A percentile compares a stretch with the other conserved stretches of the same genome.
Evolutionary conservation across 306 rosid genomes (phyloP).

Genomic region (Dryas octopetala): DNA sequence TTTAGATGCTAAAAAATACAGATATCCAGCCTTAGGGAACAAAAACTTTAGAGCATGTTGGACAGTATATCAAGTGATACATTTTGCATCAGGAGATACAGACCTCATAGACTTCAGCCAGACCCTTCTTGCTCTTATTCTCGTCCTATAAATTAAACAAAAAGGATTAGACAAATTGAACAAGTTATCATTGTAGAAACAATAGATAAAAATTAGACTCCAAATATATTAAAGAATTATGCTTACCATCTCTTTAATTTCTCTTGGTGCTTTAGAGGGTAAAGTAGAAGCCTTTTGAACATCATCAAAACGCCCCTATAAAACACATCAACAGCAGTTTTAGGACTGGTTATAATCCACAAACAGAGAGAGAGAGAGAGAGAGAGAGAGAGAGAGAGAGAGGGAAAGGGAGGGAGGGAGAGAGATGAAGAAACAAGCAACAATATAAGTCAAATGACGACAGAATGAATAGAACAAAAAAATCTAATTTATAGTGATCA

Average conservation of each 20-base stretch:
- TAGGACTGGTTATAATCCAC: background rate
- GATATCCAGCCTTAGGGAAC: background rate
- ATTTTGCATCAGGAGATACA: conserved; percentile 32
- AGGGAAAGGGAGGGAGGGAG: too few relatives aligned
- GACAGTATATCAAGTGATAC: conserved; percentile 19
- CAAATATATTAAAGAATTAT: conserved; percentile 25
- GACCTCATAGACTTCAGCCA: conserved; percentile 92
- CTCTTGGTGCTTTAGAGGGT: conserved; percentile 69
- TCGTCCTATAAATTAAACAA: conserved; percentile 61
- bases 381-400: too few relatives aligned
- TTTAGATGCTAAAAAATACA: background rate
- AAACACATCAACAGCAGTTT: conserved; percentile 23
- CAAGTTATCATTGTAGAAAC: conserved; percentile 20
- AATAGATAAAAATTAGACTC: conserved; percentile 15
- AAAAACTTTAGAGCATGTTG: background rate
- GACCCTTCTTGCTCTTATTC: conserved; percentile 87
- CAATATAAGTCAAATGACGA: background rate
- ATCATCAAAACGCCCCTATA: conserved; percentile 68
- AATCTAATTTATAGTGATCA: background rate
- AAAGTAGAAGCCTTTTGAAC: conserved; percentile 61
- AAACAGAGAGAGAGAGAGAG: background rate
- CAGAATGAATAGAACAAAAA: background rate
- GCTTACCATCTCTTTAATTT: conserved; percentile 71
- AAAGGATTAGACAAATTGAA: conserved; percentile 13
- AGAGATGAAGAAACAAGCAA: background rate